phyloP scores from a whole-genome alignment of 176 grass and related monocot species.

The Paspalum notatum region DNA sequence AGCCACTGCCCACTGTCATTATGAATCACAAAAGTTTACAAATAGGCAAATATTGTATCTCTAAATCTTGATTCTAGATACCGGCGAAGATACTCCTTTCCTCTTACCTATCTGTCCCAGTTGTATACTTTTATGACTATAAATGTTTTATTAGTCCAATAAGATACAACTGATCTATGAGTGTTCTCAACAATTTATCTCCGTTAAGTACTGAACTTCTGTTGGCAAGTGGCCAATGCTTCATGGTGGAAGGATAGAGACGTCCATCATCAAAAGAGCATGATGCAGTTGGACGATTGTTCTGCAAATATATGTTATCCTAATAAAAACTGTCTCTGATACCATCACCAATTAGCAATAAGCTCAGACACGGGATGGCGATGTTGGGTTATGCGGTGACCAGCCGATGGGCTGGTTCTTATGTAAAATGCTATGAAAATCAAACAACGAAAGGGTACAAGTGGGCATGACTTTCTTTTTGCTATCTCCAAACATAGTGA shows the following conservation, averaged over 20 bases:
- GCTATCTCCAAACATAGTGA: background rate
- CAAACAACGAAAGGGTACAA: background rate
- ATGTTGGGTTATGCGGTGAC: conserved; percentile 9
- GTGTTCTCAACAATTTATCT: background rate
- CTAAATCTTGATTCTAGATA: no score
- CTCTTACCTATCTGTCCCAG: no score
- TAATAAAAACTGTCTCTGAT: background rate
- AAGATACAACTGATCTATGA: background rate
- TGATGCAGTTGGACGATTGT: background rate
- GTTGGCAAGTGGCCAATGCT: background rate
- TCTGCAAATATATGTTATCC: background rate
- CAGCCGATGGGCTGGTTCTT: background rate
- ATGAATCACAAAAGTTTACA: no score
- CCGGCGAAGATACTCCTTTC: no score
- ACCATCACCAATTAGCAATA: background rate
- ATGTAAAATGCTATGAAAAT: background rate
- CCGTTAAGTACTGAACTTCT: background rate
- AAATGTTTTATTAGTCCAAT: no score
- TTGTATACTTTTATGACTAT: no score
- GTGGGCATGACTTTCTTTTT: background rate
- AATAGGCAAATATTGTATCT: no score
- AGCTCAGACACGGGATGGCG: background rate
- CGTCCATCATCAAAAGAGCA: background rate
- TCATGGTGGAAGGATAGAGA: background rate
- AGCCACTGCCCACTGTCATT: no score